phyloP scores from a whole-genome alignment of 768 basidiomycete genomes.

The Mycena rebaudengoi region DNA sequence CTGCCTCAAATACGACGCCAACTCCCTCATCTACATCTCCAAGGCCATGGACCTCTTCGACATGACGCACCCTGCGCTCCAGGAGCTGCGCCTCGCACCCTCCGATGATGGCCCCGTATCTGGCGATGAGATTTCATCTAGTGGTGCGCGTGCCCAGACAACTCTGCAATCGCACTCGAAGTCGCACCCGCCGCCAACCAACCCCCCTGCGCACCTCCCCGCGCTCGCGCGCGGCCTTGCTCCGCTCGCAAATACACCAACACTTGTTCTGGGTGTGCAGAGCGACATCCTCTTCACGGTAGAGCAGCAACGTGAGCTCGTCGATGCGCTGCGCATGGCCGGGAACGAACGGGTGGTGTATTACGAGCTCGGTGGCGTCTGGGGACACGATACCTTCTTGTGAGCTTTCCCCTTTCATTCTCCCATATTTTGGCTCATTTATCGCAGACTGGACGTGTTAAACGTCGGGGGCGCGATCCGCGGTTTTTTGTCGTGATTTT shows the following conservation, averaged over 20 bases:
- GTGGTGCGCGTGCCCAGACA: slow-evolving; percentile 40
- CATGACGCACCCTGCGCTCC: slow-evolving; percentile 82
- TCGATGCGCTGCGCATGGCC: slow-evolving; percentile 88
- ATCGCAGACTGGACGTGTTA: slow-evolving; percentile 75
- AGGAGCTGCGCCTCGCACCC: slow-evolving; percentile 66
- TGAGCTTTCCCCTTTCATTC: slow-evolving; percentile 48
- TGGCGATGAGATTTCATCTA: too few species aligned
- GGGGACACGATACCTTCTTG: slow-evolving; percentile 99
- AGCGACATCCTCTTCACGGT: slow-evolving; percentile 97
- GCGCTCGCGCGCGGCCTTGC: slow-evolving; percentile 81
- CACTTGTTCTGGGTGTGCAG: slow-evolving; percentile 92
- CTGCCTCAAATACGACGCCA: slow-evolving; percentile 98
- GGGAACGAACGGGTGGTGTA: slow-evolving; percentile 92
- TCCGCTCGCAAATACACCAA: slow-evolving; percentile 80
- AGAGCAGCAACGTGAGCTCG: slow-evolving; percentile 95
- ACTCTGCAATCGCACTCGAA: slow-evolving; percentile 71
- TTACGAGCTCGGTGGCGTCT: slow-evolving; percentile 98
- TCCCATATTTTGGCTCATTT: background rate
- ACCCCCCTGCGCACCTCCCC: slow-evolving; percentile 77
- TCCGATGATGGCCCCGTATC: too few species aligned
- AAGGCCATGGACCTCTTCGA: slow-evolving; percentile 99
- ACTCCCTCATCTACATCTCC: slow-evolving; percentile 97
- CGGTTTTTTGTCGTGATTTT: slow-evolving; percentile 79
- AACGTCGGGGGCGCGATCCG: slow-evolving; percentile 93
- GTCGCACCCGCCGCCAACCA: slow-evolving; percentile 75